These are phyloP conservation scores for Pseudogymnoascus verrucosus DNA, from an alignment of 2,329 filamentous ascomycete genomes.

Conservation along the genomic window DNA sequence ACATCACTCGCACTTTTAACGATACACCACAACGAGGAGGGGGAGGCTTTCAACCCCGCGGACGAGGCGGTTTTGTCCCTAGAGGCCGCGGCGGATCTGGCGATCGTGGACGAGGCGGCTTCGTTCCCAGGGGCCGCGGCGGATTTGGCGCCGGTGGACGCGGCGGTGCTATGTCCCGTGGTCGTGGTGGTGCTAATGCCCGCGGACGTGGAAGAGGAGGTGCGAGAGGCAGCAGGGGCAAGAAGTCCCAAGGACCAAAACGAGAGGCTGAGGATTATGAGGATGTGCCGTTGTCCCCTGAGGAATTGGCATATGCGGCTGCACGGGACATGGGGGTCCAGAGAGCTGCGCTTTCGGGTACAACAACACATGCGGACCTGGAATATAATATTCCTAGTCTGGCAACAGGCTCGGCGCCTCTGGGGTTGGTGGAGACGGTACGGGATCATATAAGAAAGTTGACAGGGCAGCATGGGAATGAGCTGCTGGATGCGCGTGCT, in stretches of 20 bases:
- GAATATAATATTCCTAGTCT: constrained; percentile 19
- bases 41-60: not conserved
- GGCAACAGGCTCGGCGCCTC: constrained; percentile 16
- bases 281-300: constrained; percentile 16
- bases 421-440: constrained; percentile 20
- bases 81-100: not conserved
- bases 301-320: constrained; percentile 21
- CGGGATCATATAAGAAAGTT: constrained; percentile 22
- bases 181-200: constrained; percentile 12
- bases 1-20: constrained; percentile 11
- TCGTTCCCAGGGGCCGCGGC: not conserved
- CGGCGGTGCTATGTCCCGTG: constrained; percentile 10
- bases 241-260: constrained; percentile 28
- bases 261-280: constrained; percentile 8
- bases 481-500: not conserved
- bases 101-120: not conserved
- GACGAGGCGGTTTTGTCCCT: not conserved
- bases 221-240: constrained; percentile 32
- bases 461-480: constrained; percentile 14
- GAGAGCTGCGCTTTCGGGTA: constrained; percentile 20
- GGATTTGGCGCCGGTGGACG: constrained; percentile 8
- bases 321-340: constrained; percentile 19
- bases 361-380: constrained; percentile 19
- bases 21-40: not conserved
- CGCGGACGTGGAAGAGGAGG: constrained; percentile 28